Evolutionary conservation across 2,329 filamentous ascomycete species (phyloP), one percentile per base, ranked within the genome.

Genomic region (Microsporum canis): DNA sequence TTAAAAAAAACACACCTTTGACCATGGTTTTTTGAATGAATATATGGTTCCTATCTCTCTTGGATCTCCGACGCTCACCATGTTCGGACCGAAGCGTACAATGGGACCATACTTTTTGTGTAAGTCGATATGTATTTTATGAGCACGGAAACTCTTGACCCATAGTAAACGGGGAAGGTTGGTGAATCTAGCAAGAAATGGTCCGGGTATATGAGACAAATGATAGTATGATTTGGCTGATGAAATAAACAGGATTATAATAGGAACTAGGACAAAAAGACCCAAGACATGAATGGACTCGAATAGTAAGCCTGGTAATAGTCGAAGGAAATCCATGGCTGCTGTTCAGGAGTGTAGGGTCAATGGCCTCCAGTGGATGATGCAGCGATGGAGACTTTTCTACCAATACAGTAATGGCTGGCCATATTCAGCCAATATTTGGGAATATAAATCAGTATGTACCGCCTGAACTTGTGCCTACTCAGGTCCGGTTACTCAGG

Each of bases 21-120:
- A 31, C 65, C 66, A 72, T 23, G 68, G 69, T 63, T 89, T 91
- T 70, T 90, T 91, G 33, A 91, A 75, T 0, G 87, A 88, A 71
- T 92, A 94, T 57, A 92, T 91, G 8, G 78, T 77, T 73, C 88
- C 88, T 66, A 92, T 78, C 0, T 87, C 85, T 61, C 81, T 82
- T 0, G 88, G 88, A 65, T 90, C 82, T 4, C 87, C 83, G 67
- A 92, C 89, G 0, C 87, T 89, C 1, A 94, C 73, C 0, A 77
- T 77, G 64, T 91, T 91, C 0, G 89, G 89, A 0, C 88, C 89
- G 27, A 91, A 74, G 1, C 88, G 81, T 0, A 94, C 87, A 4
- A 91, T 79, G 67, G 87, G 82, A 41, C 89, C 89, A 75, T 89
- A 80, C 67, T 88, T 80, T 12, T 80, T 78, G 70, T 94, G 89